Conservation (phyloP, 352 stramenopile genomes). For the Phytopythium boreale region DNA sequence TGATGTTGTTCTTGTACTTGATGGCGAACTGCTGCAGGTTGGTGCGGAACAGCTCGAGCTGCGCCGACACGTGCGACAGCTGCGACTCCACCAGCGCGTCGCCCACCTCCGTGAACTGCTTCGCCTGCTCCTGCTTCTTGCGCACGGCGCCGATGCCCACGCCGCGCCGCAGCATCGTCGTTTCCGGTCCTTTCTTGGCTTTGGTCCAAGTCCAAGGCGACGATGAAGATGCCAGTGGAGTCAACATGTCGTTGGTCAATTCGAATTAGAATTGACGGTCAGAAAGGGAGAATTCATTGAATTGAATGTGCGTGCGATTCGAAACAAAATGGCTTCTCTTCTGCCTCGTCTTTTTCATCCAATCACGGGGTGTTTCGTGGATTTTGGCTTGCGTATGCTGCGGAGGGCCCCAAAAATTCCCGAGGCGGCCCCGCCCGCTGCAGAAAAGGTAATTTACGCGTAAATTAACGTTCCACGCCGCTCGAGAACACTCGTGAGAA, state of each 20-base stretch:
- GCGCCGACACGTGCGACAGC: constrained; percentile 70
- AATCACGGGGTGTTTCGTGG: constrained; percentile 65
- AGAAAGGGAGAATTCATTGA: too few relatives aligned
- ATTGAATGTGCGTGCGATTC: constrained; percentile 6
- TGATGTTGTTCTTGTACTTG: constrained; percentile 95
- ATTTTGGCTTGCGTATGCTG: constrained; percentile 8
- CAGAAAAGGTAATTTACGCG: neutral
- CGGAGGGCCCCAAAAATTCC: neutral
- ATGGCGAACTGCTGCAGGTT: constrained; percentile 91
- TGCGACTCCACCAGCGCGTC: constrained; percentile 81
- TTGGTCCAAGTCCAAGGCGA: neutral
- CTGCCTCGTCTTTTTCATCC: constrained; percentile 24
- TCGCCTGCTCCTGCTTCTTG: constrained; percentile 86
- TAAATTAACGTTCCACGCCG: neutral
- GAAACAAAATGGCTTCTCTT: neutral
- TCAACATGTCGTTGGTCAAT: neutral
- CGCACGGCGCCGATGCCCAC: constrained; percentile 84
- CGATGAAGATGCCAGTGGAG: neutral
- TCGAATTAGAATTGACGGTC: constrained; percentile 9
- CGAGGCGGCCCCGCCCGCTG: too few relatives aligned
- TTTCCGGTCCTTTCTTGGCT: neutral
- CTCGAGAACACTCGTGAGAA: neutral
- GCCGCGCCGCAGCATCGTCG: constrained; percentile 58
- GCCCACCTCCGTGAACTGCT: constrained; percentile 84
- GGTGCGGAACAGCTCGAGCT: constrained; percentile 90